These are phyloP conservation scores for Metschnikowia santaceciliae DNA, from an alignment of 805 yeast genomes.

Conservation along the genomic window DNA sequence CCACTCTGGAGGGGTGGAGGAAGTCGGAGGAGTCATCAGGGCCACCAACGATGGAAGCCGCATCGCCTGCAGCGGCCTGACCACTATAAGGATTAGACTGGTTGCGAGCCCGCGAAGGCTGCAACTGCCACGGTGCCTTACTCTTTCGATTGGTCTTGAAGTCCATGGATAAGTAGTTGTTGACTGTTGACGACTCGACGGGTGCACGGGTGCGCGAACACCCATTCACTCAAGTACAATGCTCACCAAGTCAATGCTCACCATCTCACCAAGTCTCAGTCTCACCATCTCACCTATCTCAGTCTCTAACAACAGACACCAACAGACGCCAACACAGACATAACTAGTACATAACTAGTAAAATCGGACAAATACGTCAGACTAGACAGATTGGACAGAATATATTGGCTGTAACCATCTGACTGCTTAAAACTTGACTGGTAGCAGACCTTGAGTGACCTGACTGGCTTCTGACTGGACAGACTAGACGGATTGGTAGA, in stretches of 20 bases:
- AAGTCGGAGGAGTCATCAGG: conserved; percentile 1
- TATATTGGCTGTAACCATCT: too few relatives aligned
- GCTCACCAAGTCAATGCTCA: too few relatives aligned
- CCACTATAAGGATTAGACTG: conserved; percentile 13
- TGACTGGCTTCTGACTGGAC: too few relatives aligned
- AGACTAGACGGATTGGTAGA: too few relatives aligned
- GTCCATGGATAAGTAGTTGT: conserved; percentile 24
- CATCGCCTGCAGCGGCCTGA: conserved; percentile 1
- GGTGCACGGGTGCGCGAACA: conserved; percentile 1
- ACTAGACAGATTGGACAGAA: too few relatives aligned
- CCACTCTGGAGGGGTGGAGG: conserved; percentile 10
- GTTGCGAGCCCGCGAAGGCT: conserved; percentile 4
- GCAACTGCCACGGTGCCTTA: conserved; percentile 40
- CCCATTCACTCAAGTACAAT: background rate
- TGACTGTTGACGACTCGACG: background rate
- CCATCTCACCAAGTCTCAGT: too few relatives aligned
- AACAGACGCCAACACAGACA: background rate
- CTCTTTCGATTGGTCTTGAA: conserved; percentile 36
- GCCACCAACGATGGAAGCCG: background rate
- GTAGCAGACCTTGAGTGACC: too few relatives aligned
- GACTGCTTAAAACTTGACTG: too few relatives aligned
- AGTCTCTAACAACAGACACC: background rate
- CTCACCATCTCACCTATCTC: background rate
- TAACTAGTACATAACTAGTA: too few relatives aligned
- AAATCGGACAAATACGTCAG: too few relatives aligned